Conservation (phyloP, 1,284 basidiomycete species). For the Dichomitus squalens region DNA sequence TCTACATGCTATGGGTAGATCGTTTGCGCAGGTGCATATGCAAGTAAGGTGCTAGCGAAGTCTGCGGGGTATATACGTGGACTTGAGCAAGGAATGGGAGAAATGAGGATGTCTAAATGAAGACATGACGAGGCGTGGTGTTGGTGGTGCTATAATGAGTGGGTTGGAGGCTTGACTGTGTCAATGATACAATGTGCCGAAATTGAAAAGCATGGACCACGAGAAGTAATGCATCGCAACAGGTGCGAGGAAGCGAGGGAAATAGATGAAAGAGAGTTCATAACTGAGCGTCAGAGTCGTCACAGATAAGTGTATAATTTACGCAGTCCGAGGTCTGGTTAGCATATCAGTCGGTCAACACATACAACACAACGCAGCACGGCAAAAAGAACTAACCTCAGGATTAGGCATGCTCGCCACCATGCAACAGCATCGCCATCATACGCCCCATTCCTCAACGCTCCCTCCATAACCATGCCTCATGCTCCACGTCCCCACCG, state of each 20-base stretch:
- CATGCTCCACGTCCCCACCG: conserved; percentile 24
- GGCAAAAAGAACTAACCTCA: not conserved
- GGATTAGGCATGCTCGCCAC: not conserved
- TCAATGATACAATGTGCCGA: not conserved
- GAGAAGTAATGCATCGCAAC: not conserved
- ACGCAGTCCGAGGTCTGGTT: not conserved
- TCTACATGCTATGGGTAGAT: conserved; percentile 5
- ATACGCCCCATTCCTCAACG: conserved; percentile 33
- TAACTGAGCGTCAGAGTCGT: conserved; percentile 11
- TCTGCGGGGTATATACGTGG: conserved; percentile 1
- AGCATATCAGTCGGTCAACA: not conserved
- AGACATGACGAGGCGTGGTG: not conserved
- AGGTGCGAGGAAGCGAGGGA: not conserved
- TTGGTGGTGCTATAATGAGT: not conserved
- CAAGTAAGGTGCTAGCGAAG: not conserved
- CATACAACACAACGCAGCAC: not conserved
- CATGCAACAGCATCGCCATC: not conserved
- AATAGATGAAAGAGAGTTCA: not conserved
- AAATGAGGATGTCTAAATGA: not conserved
- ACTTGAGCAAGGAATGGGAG: not conserved
- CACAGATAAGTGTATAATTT: conserved; percentile 18
- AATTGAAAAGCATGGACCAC: no score
- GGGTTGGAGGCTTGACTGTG: not conserved
- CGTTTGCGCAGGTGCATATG: not conserved
- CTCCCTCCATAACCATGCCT: conserved; percentile 27